phyloP scores from a whole-genome alignment of 176 grass and related monocot species.

The Secale cereale region DNA sequence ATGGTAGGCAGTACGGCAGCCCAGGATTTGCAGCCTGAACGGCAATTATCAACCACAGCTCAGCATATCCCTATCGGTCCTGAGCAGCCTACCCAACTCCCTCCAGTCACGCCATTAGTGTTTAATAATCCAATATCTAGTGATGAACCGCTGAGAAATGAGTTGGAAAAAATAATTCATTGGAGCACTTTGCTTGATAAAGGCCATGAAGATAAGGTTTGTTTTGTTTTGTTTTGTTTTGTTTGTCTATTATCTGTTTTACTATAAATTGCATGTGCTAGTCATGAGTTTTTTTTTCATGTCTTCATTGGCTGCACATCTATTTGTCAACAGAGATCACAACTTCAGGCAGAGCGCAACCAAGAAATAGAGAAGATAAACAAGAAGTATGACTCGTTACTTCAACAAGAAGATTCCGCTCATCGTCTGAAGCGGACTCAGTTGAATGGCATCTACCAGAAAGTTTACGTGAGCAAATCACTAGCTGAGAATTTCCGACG shows the following conservation, averaged over 20 bases:
- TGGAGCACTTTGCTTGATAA: constrained; percentile 3
- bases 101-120: constrained; percentile 14
- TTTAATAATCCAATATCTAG: constrained; percentile 18
- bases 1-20: background rate
- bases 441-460: constrained; percentile 39
- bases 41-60: constrained; percentile 10
- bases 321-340: constrained; percentile 52
- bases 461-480: constrained; percentile 48
- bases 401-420: constrained; percentile 38
- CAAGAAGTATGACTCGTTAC: constrained; percentile 49
- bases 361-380: constrained; percentile 61
- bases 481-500: constrained; percentile 58
- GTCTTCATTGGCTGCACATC: constrained; percentile 2
- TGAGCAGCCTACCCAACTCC: constrained; percentile 21
- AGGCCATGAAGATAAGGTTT: constrained; percentile 55
- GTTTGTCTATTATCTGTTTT: background rate
- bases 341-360: constrained; percentile 38
- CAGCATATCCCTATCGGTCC: constrained; percentile 3
- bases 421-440: constrained; percentile 15
- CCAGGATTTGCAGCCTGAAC: constrained; percentile 24
- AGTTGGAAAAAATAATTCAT: constrained; percentile 39
- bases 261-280: background rate
- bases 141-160: constrained; percentile 57
- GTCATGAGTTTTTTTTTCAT: background rate
- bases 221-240: background rate